These are phyloP conservation scores for Millerozyma acaciae DNA, from an alignment of 805 yeast species.

Conservation along the genomic window DNA sequence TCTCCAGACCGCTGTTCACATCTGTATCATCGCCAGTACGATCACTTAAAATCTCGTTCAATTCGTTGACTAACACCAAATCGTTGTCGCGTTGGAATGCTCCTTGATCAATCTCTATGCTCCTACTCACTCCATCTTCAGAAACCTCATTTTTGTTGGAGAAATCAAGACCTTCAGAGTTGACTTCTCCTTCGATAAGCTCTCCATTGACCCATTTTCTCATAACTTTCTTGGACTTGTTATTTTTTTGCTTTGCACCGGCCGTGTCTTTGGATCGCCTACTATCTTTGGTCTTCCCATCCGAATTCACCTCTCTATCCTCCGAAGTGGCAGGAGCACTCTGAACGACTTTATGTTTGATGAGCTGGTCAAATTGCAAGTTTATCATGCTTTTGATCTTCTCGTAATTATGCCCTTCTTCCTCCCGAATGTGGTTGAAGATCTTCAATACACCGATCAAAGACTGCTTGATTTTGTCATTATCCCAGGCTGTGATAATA, in stretches of 20 bases:
- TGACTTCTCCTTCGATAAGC: conserved; percentile 24
- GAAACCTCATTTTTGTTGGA: conserved; percentile 16
- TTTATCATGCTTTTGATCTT: conserved; percentile 34
- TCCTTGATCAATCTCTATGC: conserved; percentile 21
- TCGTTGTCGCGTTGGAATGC: conserved; percentile 37
- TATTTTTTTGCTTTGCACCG: conserved; percentile 4
- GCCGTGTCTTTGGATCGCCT: no score
- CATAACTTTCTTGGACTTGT: conserved; percentile 29
- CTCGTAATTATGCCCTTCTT: conserved; percentile 10
- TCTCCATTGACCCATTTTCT: conserved; percentile 42
- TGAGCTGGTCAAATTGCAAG: conserved; percentile 35
- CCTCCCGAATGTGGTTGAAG: conserved; percentile 21
- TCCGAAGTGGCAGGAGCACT: conserved; percentile 8
- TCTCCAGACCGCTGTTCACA: conserved; percentile 20
- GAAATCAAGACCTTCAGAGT: conserved; percentile 26
- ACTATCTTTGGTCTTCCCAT: conserved; percentile 1
- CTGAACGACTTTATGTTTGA: conserved; percentile 23
- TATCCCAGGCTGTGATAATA: conserved; percentile 35
- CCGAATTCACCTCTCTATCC: no score
- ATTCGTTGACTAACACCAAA: conserved; percentile 37
- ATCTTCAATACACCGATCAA: conserved; percentile 32
- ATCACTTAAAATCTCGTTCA: conserved; percentile 29
- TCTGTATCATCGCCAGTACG: conserved; percentile 23
- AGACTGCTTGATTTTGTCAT: conserved; percentile 31
- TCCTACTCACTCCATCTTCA: conserved; percentile 5